Base-by-base conservation (phyloP, 2,329 filamentous ascomycete genomes). In the Aspergillus oerlinghausenensis region DNA sequence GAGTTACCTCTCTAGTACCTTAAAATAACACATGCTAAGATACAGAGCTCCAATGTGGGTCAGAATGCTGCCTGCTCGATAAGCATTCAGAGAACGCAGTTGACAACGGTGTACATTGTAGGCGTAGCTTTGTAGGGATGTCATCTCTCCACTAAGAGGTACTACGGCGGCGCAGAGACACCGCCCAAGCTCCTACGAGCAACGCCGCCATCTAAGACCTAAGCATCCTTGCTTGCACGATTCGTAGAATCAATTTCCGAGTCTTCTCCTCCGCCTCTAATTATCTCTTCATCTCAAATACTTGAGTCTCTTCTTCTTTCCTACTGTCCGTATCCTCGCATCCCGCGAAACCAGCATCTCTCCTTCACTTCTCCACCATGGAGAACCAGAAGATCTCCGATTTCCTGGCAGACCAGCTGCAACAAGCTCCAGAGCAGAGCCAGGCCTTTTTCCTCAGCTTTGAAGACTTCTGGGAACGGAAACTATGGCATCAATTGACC, bases 401-500 rank as follows among this genome's bases (percentile, higher is more conserved):
- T 75, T 96, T 97, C 79, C 88, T 99, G 63, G 85, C 87, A 60
- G 88, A 96, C 67, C 90, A 95, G 84, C 89, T 92, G 73, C 91
- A 96, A 72, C 81, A 87, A 73, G 90, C 92, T 69, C 89, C 92
- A 52, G 89, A 92, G 66, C 89, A 96, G 74, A 84, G 96, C 53
- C 92, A 97, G 78, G 84, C 88, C 69, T 85, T 90, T 70, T 90
- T 97, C 75, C 84, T 99, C 67, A 86, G 88, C 68, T 96, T 99
- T 65, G 94, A 99, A 80, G 92, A 96, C 73, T 90, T 87, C 72
- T 99, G 94, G 94, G 94, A 99, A 81, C 88, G 93, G 69, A 97
- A 97, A 80, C 84, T 99, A 78, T 99, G 94, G 94, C 94, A 99
- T 80, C 92, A 99, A 79, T 88, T 99, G 65, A 99, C 94, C 38